Conservation (phyloP, 2,329 filamentous ascomycete species). For the Capronia epimyces region DNA sequence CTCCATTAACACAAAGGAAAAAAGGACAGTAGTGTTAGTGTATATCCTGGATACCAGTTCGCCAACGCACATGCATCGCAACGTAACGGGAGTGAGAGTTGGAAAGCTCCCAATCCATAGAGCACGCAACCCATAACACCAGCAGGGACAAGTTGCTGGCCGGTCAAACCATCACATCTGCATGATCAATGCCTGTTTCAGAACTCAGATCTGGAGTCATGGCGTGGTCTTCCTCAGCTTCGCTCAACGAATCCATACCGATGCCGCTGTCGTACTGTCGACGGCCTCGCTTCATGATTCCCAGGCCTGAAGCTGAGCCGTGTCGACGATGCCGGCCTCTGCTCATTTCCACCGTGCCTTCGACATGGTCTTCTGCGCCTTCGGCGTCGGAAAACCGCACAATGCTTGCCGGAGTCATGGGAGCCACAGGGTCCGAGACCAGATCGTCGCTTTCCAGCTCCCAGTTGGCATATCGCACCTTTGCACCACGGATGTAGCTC, state of each 20-base stretch:
- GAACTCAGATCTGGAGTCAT: slow-evolving; percentile 27
- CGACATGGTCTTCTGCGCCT: slow-evolving; percentile 15
- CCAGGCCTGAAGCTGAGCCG: slow-evolving; percentile 3
- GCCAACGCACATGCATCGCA: not conserved
- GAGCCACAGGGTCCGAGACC: slow-evolving; percentile 34
- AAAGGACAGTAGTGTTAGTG: not conserved
- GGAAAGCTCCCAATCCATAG: too few relatives aligned
- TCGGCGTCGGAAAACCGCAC: slow-evolving; percentile 35
- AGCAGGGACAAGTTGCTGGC: not conserved
- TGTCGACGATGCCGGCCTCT: slow-evolving; percentile 21
- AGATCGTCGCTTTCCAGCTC: slow-evolving; percentile 35
- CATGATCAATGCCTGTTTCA: slow-evolving; percentile 17
- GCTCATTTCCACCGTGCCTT: slow-evolving; percentile 23
- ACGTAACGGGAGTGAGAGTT: too few relatives aligned
- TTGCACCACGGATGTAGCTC: slow-evolving; percentile 30
- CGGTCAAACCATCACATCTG: not conserved
- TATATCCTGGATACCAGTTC: not conserved
- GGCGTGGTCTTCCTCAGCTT: slow-evolving; percentile 31
- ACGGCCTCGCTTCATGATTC: slow-evolving; percentile 15
- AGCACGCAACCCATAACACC: too few relatives aligned
- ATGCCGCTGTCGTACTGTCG: slow-evolving; percentile 39
- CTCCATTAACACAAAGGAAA: not conserved
- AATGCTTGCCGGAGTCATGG: slow-evolving; percentile 41
- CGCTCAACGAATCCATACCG: slow-evolving; percentile 32
- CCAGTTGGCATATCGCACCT: slow-evolving; percentile 39